phyloP scores from a whole-genome alignment of 345 rosid species.

The Dimocarpus longan region DNA sequence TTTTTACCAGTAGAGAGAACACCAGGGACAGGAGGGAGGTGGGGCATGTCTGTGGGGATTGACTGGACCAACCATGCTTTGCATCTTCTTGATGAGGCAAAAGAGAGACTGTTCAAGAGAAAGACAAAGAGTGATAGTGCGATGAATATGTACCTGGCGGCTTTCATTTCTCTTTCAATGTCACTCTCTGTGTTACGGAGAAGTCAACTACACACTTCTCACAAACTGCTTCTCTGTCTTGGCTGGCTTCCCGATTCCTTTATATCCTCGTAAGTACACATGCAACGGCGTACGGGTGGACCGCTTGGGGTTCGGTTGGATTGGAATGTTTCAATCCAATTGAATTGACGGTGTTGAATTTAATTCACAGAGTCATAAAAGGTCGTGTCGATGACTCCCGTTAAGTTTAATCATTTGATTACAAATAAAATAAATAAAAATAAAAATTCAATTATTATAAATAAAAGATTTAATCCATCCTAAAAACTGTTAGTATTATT shows the following conservation, averaged over 20 bases:
- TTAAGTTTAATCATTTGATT: no score
- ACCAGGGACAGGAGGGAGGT: slow-evolving; percentile 68
- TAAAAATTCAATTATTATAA: no score
- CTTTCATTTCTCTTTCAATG: slow-evolving; percentile 6
- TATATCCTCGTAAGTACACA: no score
- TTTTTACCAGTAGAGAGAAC: slow-evolving; percentile 72
- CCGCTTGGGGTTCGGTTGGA: no score
- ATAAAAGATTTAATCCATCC: no score
- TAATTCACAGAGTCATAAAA: no score
- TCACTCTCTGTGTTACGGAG: neutral
- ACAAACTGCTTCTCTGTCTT: neutral
- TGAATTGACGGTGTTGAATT: no score
- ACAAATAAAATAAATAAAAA: no score
- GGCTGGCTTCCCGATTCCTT: neutral
- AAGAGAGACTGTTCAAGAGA: slow-evolving; percentile 29
- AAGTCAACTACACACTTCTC: neutral
- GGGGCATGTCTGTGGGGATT: slow-evolving; percentile 87
- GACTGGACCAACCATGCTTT: slow-evolving; percentile 96
- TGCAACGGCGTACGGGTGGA: no score
- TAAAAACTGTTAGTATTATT: no score
- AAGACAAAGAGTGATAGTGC: slow-evolving; percentile 20
- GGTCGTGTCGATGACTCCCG: no score
- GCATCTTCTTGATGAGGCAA: slow-evolving; percentile 41
- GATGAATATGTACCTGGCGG: slow-evolving; percentile 11
- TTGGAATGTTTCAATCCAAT: no score